Evolutionary conservation across 805 yeast genomes (phyloP), one percentile per base, ranked within the genome.

Genomic region (Candida andamanensis): DNA sequence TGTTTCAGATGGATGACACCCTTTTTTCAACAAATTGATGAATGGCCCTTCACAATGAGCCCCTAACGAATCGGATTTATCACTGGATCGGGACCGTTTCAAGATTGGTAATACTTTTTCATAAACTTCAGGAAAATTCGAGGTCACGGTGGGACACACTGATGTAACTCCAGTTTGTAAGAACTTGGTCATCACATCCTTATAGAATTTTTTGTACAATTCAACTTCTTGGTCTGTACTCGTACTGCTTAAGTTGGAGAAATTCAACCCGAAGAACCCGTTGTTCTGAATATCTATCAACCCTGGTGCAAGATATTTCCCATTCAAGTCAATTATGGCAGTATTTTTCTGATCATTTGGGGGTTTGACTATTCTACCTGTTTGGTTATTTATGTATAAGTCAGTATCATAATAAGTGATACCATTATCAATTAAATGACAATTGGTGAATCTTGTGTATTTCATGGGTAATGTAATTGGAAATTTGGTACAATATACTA

Each of bases 31-130:
- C 23, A 58, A 50, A 33, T 67, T 70, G 37, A 75, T 64, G 46
- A 74, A 73, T 6, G 80, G 80, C 5, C 80, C 80, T 42, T 75
- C 80, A 24, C 70, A 52, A 46, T 75, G 80, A n/a, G 76, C 76
- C 8, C 80, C 80, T 35, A 75, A 52, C 4, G 69, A 61, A 44
- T 71, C 77, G 11, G 66, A 46, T 46, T 52, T 59, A 29, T 43
- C 39, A 20, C 42, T 17, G 2, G 50, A 41, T 22, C 73, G 49
- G 9, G 60, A 49, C 19, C 56, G 54, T 13, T 52, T 53, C 37
- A 72, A 58, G 17, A 61, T 40, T 5, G 75, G 76, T 32, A 75
- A 55, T 8, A 70, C 71, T 36, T 60, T 64, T 15, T 50, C 49
- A 48, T 75, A 75, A 20, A 70, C 74, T 29, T 66, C 62, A 5